Conservation (phyloP, 345 rosid species). For the Rhizophora apiculata region DNA sequence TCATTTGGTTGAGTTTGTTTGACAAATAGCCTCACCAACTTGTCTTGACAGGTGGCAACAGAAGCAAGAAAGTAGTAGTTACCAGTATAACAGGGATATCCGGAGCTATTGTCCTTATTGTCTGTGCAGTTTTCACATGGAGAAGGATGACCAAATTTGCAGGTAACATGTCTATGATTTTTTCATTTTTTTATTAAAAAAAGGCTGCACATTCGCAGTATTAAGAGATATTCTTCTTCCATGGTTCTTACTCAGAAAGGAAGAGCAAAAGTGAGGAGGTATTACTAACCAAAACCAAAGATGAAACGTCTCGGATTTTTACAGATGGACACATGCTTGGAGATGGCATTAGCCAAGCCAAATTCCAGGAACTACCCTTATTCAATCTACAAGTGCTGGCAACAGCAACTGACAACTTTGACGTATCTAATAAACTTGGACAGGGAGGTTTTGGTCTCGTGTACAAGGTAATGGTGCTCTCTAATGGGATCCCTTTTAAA, state of each 20-base stretch:
- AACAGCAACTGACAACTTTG: slow-evolving; percentile 17
- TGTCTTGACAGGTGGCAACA: slow-evolving; percentile 3
- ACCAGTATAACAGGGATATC: not conserved
- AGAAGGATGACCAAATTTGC: not conserved
- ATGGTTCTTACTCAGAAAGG: not conserved
- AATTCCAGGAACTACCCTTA: slow-evolving; percentile 11
- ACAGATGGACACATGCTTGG: not conserved
- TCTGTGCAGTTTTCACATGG: slow-evolving; percentile 1
- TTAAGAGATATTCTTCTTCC: not conserved
- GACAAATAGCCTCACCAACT: not conserved
- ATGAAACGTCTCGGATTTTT: not conserved
- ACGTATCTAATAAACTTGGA: slow-evolving; percentile 17
- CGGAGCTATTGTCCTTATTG: not conserved
- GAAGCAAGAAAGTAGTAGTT: not conserved
- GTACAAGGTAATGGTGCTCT: slow-evolving; percentile 13
- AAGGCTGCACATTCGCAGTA: too few species aligned
- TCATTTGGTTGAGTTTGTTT: too few species aligned
- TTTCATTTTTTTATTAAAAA: accelerated
- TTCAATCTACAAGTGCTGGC: slow-evolving; percentile 8
- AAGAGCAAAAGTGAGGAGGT: not conserved
- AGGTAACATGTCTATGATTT: not conserved
- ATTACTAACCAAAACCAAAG: not conserved
- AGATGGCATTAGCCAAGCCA: not conserved
- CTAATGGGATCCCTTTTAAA: not conserved
- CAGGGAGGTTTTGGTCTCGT: slow-evolving; percentile 29